Base-by-base conservation (phyloP, 345 rosid genomes). In the Moringa oleifera region DNA sequence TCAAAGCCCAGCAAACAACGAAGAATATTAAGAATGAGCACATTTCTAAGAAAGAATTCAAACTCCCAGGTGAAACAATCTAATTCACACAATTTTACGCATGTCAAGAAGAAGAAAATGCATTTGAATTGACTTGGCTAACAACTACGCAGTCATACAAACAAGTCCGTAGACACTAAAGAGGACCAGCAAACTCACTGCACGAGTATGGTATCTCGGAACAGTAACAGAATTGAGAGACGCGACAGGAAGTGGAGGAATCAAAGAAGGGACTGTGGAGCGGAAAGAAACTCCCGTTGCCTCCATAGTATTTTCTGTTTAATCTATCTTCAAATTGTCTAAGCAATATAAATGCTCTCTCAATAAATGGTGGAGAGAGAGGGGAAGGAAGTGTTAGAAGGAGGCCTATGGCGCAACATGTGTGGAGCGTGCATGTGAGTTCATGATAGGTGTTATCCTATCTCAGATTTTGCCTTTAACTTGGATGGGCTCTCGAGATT, bases 241-340 rank as follows among this genome's bases (percentile, higher is more conserved):
- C 25, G 79, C 71, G 62, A 64, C 51, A 56, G 68, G 65, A 23
- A 54, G 5, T 17, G 52, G 13, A 18, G 71, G 69, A 53, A 66
- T 59, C 63, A 68, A 28, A 49, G 78, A 80, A 62, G 96, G 86
- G 13, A 77, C 53, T 20, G 85, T 80, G 13, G 93, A 79, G 66
- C 84, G 79, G 73, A 84, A 84, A 54, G 88, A 83, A 6, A 75
- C 80, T 31, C 81, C 80, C 81, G 65, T 79, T 45, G 59, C 62
- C 61, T 61, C 69, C 37, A 49, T 50, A 37, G 2, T 22, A 41
- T 5, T 2, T 28, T 41, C 47, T 41, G 47, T 41, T 11, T 28
- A 2, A 28, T 41, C 47, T 41, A n/a, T n/a, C 33, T 28, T 28
- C 33, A 28, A 28, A 28, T 28, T 28, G 37, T 41, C 47, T 11